Evolutionary conservation across 805 yeast genomes (phyloP).

Genomic region (Myxozyma vanderwaltii): DNA sequence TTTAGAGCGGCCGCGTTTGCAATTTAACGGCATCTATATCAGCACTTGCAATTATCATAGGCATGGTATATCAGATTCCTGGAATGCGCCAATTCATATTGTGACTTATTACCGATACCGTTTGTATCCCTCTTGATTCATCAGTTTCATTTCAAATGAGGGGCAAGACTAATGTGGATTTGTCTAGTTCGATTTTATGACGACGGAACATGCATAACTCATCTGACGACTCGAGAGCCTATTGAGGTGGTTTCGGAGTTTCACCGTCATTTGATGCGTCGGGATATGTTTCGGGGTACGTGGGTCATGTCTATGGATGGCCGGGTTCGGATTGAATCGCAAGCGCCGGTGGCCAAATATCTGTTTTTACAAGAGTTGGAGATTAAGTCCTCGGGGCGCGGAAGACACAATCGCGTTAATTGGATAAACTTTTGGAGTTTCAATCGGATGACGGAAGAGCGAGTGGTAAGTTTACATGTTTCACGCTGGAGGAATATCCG

Average conservation of each 20-base stretch:
- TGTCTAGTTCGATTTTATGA: conserved; percentile 63
- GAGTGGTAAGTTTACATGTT: conserved; percentile 42
- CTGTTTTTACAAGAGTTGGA: conserved; percentile 33
- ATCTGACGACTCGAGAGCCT: conserved; percentile 76
- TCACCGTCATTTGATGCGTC: conserved; percentile 35
- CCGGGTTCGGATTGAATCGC: conserved; percentile 26
- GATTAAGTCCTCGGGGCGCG: conserved; percentile 61
- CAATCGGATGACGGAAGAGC: conserved; percentile 57
- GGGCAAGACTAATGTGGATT: neutral
- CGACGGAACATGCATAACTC: conserved; percentile 72
- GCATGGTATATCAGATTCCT: conserved; percentile 71
- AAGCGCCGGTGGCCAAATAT: conserved; percentile 32
- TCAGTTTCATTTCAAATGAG: neutral
- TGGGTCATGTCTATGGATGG: conserved; percentile 32
- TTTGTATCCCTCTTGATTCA: neutral
- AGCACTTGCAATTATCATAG: conserved; percentile 81
- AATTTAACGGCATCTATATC: conserved; percentile 81
- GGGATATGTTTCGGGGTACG: conserved; percentile 31
- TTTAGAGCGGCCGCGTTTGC: conserved; percentile 68
- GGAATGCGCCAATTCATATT: conserved; percentile 76
- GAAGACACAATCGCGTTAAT: conserved; percentile 65
- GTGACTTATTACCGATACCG: conserved; percentile 83
- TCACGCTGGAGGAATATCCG: neutral
- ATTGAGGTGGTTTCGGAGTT: conserved; percentile 61
- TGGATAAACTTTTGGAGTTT: conserved; percentile 69